Evolutionary conservation across 306 rosid genomes (phyloP), one percentile per base, ranked within the genome.

Genomic region (Myrica gale): DNA sequence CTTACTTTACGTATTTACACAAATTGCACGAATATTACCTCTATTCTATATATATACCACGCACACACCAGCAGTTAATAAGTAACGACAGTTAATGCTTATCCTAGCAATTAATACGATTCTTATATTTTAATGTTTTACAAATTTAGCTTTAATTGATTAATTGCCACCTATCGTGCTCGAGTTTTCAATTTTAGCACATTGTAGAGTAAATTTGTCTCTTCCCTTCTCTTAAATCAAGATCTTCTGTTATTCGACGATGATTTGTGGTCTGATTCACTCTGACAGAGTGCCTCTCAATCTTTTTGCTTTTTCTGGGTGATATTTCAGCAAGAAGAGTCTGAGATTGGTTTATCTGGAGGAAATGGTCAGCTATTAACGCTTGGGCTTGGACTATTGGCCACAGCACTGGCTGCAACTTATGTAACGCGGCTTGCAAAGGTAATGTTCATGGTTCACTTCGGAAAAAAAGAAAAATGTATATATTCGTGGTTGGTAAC

Each of bases 391-490:
- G 98, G 98, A 74, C 89, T 95, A 55, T 74, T 95, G 71, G 89
- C 78, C 75, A 95, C 98, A 20, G 97, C 92, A 52, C 67, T 92
- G 61, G 97, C 98, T 76, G 98, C 96, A 75, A 82, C 93, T 46
- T 95, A 92, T 80, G 97, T 92, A 48, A 92, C 98, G 7, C 84
- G 89, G 60, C 90, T 95, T 79, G 98, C 97, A 44, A 92, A 95
- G 97, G 98, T 93, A 85, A 76, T 19, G 51, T 32, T 32, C 0
- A 3, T 32, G 37, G 3, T 32, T 32, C 3, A 32, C 37, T 32
- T 32, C 37, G 37, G 37, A 2, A 32, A 32, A 32, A 32, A 32
- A 32, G 3, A 32, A 32, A 32, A 32, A 32, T 32, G 37, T 32
- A 32, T n/a, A 66, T 42, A 48, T 41, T 66, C n/a, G 46, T 41